Base-by-base conservation (phyloP, 163 green algal genomes). In the Chloromonas sp. region DNA sequence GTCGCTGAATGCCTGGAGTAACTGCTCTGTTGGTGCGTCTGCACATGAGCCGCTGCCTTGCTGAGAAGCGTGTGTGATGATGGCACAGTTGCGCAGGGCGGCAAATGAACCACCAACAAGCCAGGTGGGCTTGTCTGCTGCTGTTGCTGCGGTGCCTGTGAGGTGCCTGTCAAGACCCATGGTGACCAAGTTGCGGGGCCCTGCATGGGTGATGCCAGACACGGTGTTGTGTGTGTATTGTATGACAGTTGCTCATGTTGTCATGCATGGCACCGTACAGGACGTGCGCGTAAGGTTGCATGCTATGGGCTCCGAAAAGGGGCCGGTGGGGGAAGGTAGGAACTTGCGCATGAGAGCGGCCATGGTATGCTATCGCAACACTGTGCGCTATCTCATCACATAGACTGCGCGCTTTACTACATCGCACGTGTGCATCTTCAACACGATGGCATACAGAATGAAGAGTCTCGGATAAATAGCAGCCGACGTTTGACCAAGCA, bases 61-160 rank as follows among this genome's bases (percentile, higher is more conserved):
- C 66, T 76, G 66, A 8, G 11, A 11, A n/a, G 71, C 71, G 71
- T 79, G 13, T 58, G 79, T 82, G 36, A 36, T 36, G 2, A 70
- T 5, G 8, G 59, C 79, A 71, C 79, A 70, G 59, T 13, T 60
- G 58, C 79, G 79, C 79, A 82, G 60, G 36, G 79, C 79, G 1
- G 79, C 79, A 8, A 82, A 61, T 1, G 79, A 82, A 60, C 59
- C 79, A 3, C 79, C 79, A 8, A 82, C 14, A 8, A 82, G 79
- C 79, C 71, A 79, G 71, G 71, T 79, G 71, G 71, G 13, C 79
- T 36, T 71, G 78, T 61, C 57, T 62, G 8, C 78, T 14, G 36
- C 3, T 81, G 58, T 3, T 66, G 36, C 57, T 81, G 78, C 36
- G 2, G 61, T 13, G 2, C 36, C 59, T 14, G 58, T 2, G 14